phyloP scores from a whole-genome alignment of 2,329 filamentous ascomycete species.

The Lizonia empirigonia region DNA sequence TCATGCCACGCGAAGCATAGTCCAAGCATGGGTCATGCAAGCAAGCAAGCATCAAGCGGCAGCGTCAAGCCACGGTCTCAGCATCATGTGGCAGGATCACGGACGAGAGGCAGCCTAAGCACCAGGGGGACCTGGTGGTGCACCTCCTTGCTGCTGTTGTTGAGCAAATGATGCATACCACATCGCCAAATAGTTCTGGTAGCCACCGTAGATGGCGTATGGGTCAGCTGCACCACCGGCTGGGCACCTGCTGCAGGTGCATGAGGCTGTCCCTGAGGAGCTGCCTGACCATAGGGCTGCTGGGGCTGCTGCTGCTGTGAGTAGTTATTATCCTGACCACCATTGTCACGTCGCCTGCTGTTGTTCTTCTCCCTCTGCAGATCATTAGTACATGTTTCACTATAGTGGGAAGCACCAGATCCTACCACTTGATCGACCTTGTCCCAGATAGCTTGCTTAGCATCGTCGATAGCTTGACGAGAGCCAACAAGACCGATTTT shows the following conservation, averaged over 20 bases:
- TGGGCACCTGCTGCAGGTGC: constrained; percentile 44
- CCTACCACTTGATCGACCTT: constrained; percentile 89
- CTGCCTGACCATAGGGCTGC: constrained; percentile 45
- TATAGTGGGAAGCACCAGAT: constrained; percentile 24
- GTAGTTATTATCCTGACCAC: constrained; percentile 51
- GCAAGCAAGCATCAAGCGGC: constrained; percentile 46
- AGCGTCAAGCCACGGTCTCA: constrained; percentile 46
- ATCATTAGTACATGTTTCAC: constrained; percentile 20
- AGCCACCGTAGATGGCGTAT: constrained; percentile 83
- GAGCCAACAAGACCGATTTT: constrained; percentile 85
- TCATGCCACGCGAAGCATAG: constrained; percentile 37
- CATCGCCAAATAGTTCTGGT: constrained; percentile 77
- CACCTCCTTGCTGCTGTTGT: constrained; percentile 51
- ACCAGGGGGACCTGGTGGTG: constrained; percentile 43
- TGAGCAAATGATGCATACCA: constrained; percentile 76
- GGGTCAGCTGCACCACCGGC: constrained; percentile 58
- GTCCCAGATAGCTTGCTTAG: constrained; percentile 85
- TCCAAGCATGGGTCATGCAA: constrained; percentile 45
- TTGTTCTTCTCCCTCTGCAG: constrained; percentile 55
- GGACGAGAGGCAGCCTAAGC: constrained; percentile 40
- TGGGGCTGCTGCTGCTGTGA: constrained; percentile 53
- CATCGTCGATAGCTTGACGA: constrained; percentile 75
- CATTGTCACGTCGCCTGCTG: constrained; percentile 49
- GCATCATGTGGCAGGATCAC: constrained; percentile 46
- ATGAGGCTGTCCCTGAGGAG: constrained; percentile 35